Percentiles rank a stretch among this genome's conserved stretches.
phyloP scores from a whole-genome alignment of 305 asterid genomes.

The Solanum hybrid region DNA sequence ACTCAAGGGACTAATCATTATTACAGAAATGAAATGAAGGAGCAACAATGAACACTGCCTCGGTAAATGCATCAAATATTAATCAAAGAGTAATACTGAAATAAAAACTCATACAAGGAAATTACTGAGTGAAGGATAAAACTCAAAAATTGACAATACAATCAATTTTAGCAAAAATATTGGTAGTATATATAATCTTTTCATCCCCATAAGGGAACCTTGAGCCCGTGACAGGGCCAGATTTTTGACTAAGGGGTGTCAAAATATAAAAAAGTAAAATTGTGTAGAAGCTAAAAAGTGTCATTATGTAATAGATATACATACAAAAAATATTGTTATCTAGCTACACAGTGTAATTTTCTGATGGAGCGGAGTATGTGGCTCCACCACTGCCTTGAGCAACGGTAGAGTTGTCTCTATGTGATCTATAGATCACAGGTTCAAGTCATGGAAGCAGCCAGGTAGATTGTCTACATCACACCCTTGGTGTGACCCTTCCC shows the following conservation, averaged over 20 bases:
- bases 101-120: background rate
- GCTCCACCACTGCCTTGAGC: background rate
- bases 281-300: background rate
- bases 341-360: background rate
- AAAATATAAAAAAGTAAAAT: no score
- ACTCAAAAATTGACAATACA: background rate
- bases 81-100: background rate
- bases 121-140: background rate
- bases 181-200: background rate
- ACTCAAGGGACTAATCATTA: background rate
- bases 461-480: background rate
- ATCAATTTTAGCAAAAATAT: background rate
- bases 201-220: background rate
- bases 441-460: background rate
- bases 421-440: background rate
- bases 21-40: background rate
- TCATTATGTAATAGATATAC: background rate
- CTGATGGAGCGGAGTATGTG: background rate
- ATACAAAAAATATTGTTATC: background rate
- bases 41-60: background rate
- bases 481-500: background rate
- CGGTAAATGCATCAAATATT: background rate
- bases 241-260: background rate
- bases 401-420: background rate
- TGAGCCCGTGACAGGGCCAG: background rate